Base-by-base conservation (phyloP, 331 rosid genomes). In the Erythrophleum ivorense region DNA sequence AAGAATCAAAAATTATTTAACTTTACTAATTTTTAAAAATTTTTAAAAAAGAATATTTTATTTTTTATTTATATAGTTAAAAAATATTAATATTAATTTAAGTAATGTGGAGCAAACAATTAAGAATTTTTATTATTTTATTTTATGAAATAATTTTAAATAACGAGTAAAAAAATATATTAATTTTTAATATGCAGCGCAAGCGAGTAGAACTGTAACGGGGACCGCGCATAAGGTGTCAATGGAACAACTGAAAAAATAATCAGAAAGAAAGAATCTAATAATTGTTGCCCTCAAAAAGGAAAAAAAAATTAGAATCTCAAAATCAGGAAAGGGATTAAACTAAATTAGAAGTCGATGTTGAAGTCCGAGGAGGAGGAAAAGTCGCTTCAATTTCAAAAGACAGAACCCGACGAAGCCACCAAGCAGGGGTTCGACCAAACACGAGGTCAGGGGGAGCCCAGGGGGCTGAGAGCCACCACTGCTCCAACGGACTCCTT, bases 401-500 rank as follows among this genome's bases (percentile, higher is more conserved):
- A 73, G 60, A 74, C 54, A 75, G 74, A 74, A 73, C 77, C 48
- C 60, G 60, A 68, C 75, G 38, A 78, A 46, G 68, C 75, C 40
- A 69, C 2, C 46, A 75, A 64, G 50, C 57, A 58, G 64, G 68
- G 76, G 57, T 46, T 58, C 53, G 43, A 41, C 73, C 65, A 60
- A 62, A 24, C 52, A n/a, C 29, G 67, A 73, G 83, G 73, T 80
- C 86, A 70, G 68, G 59, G 34, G 80, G 85, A 80, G 81, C 75
- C 91, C 73, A 81, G 78, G 65, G 75, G 85, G 91, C 89, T 55
- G 41, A 59, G 31, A 59, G 31, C 70, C 67, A 41, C 62, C 76
- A 79, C 89, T 88, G 83, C 87, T 90, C 87, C 86, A 78, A 86
- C 88, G 88, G 87, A 72, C 83, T 86, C 81, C 76, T 82, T 63